Evolutionary conservation across 2,329 filamentous ascomycete genomes (phyloP).

Genomic region (Aureobasidium melanogenum): DNA sequence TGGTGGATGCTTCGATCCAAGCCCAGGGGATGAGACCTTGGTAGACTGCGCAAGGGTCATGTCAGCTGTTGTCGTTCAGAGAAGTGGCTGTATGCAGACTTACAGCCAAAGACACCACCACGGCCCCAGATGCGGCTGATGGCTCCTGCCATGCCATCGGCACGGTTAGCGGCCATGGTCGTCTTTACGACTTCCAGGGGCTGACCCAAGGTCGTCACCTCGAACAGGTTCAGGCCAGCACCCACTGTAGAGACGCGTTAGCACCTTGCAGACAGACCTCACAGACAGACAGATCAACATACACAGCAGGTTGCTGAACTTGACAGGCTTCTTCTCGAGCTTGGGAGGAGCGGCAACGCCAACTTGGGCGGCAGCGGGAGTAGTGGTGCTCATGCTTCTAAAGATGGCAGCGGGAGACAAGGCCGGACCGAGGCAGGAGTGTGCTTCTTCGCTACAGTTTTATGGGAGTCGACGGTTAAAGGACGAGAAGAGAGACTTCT

Average conservation of each 20-base stretch:
- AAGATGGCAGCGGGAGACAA: slow-evolving; percentile 29
- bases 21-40: slow-evolving; percentile 99
- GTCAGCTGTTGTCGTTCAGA: slow-evolving; percentile 3
- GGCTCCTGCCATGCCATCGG: slow-evolving; percentile 74
- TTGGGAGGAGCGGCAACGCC: slow-evolving; percentile 44
- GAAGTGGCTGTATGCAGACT: slow-evolving; percentile 33
- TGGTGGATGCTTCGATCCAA: slow-evolving; percentile 99
- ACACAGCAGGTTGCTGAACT: slow-evolving; percentile 96
- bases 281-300: slow-evolving; percentile 25
- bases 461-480: not conserved
- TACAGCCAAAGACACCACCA: slow-evolving; percentile 90
- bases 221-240: slow-evolving; percentile 91
- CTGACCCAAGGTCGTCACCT: slow-evolving; percentile 66
- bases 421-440: slow-evolving; percentile 97
- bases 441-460: slow-evolving; percentile 66
- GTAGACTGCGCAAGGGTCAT: slow-evolving; percentile 60
- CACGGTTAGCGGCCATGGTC: slow-evolving; percentile 96
- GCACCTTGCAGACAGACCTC: not conserved
- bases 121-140: slow-evolving; percentile 85
- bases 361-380: slow-evolving; percentile 32
- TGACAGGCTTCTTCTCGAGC: slow-evolving; percentile 98
- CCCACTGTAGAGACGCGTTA: slow-evolving; percentile 47
- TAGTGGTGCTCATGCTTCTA: slow-evolving; percentile 42
- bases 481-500: not conserved
- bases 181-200: slow-evolving; percentile 99